These are phyloP conservation scores for Acanthamoeba royreba DNA, from an alignment of 208 protist species.

Conservation along the genomic window DNA sequence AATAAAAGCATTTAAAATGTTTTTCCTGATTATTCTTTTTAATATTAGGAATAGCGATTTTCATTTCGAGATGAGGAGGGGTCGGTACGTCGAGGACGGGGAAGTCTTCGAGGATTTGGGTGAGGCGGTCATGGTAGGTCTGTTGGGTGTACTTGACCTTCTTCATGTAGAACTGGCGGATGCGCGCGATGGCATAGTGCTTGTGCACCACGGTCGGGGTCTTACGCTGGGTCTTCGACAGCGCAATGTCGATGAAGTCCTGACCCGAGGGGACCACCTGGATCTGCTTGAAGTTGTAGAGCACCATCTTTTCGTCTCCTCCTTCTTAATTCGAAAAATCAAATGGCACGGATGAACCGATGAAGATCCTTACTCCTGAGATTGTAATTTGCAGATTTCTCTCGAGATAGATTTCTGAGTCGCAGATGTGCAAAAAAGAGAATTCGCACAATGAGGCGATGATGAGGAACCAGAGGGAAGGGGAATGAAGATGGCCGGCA, in stretches of 20 bases:
- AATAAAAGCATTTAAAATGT: neutral
- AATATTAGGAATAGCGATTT: neutral
- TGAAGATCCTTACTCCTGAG: no score
- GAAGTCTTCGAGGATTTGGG: slow-evolving; percentile 92
- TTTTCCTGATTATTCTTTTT: neutral
- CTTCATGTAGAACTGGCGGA: slow-evolving; percentile 99
- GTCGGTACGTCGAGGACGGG: slow-evolving; percentile 78
- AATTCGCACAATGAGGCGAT: no score
- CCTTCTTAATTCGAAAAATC: no score
- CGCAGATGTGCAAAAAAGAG: no score
- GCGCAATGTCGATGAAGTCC: slow-evolving; percentile 99
- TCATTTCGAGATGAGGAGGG: neutral
- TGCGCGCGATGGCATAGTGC: slow-evolving; percentile 97
- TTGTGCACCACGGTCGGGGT: slow-evolving; percentile 99
- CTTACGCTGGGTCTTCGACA: slow-evolving; percentile 99
- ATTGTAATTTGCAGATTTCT: no score
- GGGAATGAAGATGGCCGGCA: no score
- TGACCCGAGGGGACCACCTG: slow-evolving; percentile 94
- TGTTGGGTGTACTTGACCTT: slow-evolving; percentile 99
- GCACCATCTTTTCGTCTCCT: slow-evolving; percentile 83
- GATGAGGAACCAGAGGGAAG: no score
- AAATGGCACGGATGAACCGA: no score
- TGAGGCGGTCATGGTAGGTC: slow-evolving; percentile 97
- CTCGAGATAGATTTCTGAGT: no score
- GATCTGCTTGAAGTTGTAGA: slow-evolving; percentile 99